These are phyloP conservation scores for Mycena galericulata DNA, from an alignment of 768 basidiomycete species.

Conservation along the genomic window DNA sequence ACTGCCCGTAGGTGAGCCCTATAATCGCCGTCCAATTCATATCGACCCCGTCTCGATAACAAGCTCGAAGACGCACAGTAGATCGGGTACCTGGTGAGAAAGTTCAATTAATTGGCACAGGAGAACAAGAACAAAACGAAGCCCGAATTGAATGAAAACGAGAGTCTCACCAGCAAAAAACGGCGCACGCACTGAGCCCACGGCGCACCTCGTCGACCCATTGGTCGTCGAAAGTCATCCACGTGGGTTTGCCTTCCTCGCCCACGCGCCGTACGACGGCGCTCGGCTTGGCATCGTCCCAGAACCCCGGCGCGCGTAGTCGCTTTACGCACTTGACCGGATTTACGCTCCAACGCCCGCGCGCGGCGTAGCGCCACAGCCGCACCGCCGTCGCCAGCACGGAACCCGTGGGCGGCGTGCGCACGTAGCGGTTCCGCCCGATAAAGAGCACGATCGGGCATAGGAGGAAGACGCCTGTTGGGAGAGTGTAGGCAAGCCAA, in stretches of 20 bases:
- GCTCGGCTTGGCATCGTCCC: conserved; percentile 80
- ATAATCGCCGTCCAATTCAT: conserved; percentile 13
- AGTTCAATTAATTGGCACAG: too few relatives aligned
- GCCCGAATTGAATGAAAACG: neutral
- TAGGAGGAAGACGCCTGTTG: conserved; percentile 70
- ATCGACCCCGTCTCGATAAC: conserved; percentile 39
- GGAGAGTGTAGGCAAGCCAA: conserved; percentile 74
- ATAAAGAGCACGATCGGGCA: conserved; percentile 69
- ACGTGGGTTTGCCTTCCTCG: conserved; percentile 61
- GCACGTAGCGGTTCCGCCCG: conserved; percentile 66
- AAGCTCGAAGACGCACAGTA: conserved; percentile 54
- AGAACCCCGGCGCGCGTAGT: conserved; percentile 70
- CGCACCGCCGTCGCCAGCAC: conserved; percentile 64
- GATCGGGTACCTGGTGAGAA: conserved; percentile 63
- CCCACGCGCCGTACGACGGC: conserved; percentile 44
- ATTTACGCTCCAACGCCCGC: conserved; percentile 67
- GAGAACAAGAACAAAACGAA: neutral
- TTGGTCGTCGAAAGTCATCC: conserved; percentile 84
- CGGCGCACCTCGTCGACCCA: conserved; percentile 85
- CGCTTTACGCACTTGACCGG: conserved; percentile 60
- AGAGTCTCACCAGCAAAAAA: conserved; percentile 53
- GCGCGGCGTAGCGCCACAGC: conserved; percentile 59
- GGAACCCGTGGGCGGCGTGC: conserved; percentile 73
- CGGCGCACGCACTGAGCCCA: conserved; percentile 77
- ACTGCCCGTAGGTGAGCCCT: conserved; percentile 85